Conservation (phyloP, 305 asterid genomes). For the Rubia tinctorum region DNA sequence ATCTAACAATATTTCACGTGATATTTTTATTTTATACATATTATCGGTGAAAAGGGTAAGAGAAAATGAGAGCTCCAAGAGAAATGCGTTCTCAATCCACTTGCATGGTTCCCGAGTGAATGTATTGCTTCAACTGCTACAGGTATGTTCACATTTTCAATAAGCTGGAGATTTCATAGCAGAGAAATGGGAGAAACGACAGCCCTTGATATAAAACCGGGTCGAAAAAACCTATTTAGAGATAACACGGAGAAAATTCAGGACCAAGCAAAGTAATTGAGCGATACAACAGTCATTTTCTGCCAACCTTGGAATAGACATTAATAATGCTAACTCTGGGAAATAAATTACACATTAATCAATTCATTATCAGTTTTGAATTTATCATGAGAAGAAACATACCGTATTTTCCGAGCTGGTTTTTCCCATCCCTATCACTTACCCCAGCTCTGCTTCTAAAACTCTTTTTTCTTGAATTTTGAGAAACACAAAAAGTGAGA, state of each 20-base stretch:
- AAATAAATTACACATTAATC: not conserved
- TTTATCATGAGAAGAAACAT: constrained; percentile 7
- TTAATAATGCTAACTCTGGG: not conserved
- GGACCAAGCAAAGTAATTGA: constrained; percentile 21
- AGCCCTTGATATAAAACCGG: too few relatives aligned
- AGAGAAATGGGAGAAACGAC: not conserved
- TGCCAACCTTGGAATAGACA: not conserved
- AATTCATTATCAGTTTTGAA: not conserved
- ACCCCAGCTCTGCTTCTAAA: constrained; percentile 89
- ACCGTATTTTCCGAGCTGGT: constrained; percentile 97
- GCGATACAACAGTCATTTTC: constrained; percentile 8
- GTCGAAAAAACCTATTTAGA: not conserved
- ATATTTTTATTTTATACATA: too few relatives aligned
- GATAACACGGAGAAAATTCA: constrained; percentile 26
- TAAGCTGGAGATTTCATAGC: constrained; percentile 59
- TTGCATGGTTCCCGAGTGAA: constrained; percentile 96
- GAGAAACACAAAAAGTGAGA: constrained; percentile 19
- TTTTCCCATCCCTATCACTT: constrained; percentile 82
- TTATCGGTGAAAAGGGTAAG: constrained; percentile 86
- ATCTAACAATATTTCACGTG: too few relatives aligned
- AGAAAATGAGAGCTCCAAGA: constrained; percentile 81
- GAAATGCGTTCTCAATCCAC: constrained; percentile 90
- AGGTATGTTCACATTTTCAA: constrained; percentile 95
- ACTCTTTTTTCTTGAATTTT: constrained; percentile 76
- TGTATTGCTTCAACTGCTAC: constrained; percentile 98